A percentile compares a stretch with the other conserved stretches of the same genome.
Conservation (phyloP, 768 basidiomycete genomes). For the Melanogaster broomeanus region DNA sequence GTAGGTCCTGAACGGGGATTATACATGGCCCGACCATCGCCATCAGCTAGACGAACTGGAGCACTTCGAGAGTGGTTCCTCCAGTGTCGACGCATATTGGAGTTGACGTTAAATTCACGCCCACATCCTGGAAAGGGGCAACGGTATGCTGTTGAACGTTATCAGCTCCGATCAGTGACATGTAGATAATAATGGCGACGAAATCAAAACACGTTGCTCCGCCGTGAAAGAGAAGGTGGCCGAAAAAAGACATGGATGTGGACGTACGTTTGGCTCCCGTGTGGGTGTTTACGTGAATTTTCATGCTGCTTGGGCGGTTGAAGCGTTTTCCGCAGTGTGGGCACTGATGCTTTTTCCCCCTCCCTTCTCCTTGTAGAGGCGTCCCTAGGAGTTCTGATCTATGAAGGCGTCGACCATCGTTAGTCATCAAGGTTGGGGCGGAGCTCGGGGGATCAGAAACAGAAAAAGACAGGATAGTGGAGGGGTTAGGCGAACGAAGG, state of each 20-base stretch:
- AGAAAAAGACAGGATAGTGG: constrained; percentile 36
- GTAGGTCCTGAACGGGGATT: constrained; percentile 5
- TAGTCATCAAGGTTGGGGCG: constrained; percentile 25
- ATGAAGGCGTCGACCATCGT: constrained; percentile 32
- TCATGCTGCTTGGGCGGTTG: constrained; percentile 43
- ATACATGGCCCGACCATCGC: constrained; percentile 11
- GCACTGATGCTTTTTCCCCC: constrained; percentile 39
- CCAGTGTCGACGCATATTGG: constrained; percentile 82
- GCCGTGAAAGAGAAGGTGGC: constrained; percentile 1
- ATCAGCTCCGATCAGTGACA: constrained; percentile 14
- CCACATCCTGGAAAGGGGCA: constrained; percentile 77
- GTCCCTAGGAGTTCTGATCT: constrained; percentile 30
- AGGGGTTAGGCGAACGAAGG: constrained; percentile 30
- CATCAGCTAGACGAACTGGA: constrained; percentile 23
- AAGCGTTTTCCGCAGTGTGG: constrained; percentile 42
- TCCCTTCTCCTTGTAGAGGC: constrained; percentile 30
- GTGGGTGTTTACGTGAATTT: constrained; percentile 44
- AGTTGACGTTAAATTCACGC: constrained; percentile 80
- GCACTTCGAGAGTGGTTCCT: constrained; percentile 55
- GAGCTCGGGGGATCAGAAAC: constrained; percentile 30
- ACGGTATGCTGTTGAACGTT: constrained; percentile 54
- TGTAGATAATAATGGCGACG: background rate
- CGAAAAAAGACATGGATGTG: constrained; percentile 2
- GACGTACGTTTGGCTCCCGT: constrained; percentile 40
- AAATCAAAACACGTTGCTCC: constrained; percentile 21